Evolutionary conservation across 768 basidiomycete species (phyloP).

Genomic region (Trametes cubensis): DNA sequence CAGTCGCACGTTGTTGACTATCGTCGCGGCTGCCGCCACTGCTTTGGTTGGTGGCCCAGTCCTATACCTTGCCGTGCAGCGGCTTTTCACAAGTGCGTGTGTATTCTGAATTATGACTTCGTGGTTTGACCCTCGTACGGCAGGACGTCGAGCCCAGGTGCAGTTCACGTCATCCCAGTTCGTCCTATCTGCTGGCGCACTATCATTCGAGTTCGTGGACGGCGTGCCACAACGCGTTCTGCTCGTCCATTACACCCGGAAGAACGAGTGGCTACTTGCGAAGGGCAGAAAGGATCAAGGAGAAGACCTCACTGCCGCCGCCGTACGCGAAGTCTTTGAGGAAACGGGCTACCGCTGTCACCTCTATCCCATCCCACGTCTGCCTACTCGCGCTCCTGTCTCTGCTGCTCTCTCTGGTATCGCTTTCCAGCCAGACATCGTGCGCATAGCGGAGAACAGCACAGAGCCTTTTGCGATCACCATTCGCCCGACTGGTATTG

Average conservation of each 20-base stretch:
- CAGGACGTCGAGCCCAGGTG: constrained; percentile 9
- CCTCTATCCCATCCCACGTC: constrained; percentile 26
- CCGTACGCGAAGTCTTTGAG: constrained; percentile 37
- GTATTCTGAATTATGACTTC: too few relatives aligned
- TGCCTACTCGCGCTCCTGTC: constrained; percentile 18
- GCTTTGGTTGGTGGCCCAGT: background rate
- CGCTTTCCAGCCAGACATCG: constrained; percentile 9
- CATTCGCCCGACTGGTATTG: constrained; percentile 11
- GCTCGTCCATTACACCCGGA: constrained; percentile 26
- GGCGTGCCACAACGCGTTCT: constrained; percentile 14
- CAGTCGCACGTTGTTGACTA: background rate
- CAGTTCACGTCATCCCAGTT: constrained; percentile 15
- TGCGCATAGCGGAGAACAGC: constrained; percentile 16
- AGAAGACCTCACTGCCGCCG: constrained; percentile 32
- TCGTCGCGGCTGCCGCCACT: constrained; percentile 1
- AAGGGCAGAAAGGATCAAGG: constrained; percentile 35
- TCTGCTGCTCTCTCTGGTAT: background rate
- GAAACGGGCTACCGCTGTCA: constrained; percentile 37
- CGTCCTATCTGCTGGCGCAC: constrained; percentile 19
- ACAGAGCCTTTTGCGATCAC: constrained; percentile 23
- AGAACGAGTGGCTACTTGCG: constrained; percentile 34
- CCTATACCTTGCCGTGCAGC: background rate
- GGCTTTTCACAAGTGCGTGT: background rate
- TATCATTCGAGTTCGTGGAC: constrained; percentile 18
- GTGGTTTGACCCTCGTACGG: background rate